Evolutionary conservation across 495 filamentous ascomycete genomes (phyloP), one percentile per base, ranked within the genome.

Genomic region (Evernia prunastri): DNA sequence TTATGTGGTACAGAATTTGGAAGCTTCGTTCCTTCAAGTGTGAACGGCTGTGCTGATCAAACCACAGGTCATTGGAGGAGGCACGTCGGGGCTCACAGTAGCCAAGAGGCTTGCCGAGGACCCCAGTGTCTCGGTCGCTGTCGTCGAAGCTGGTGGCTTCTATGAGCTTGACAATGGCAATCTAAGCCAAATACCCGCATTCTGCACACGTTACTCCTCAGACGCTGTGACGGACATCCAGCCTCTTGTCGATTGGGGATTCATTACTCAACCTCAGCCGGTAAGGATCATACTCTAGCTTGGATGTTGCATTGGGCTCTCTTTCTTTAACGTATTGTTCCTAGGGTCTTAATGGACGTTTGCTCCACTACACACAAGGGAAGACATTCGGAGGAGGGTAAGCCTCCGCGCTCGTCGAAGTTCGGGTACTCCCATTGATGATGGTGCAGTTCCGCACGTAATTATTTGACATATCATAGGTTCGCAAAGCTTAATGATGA

Each of bases 61-160:
- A n/a, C n/a, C n/a, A n/a, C n/a, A n/a, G n/a, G 66, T 79, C 25
- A 69, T 74, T 11, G 77, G 77, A 18, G 77, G 70, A 0, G 77
- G 77, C 18, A 75, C 68, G 0, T 69, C 72, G 2, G 77, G 77
- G 5, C 60, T 78, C n/a, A 75, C 76, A 0, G 66, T 79, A 15
- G 76, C 77, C 15, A 68, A 71, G 27, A 69, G 76, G 3, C 64
- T 79, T 0, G 74, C 75, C 3, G 71, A 80, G 62, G 53, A 72
- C n/a, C 36, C 63, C 0, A 69, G 60, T 7, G 56, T 65, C 29
- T 63, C 57, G 1, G 77, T 82, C 2, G 80, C 75, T 0, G 68
- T 86, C 12, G 69, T 87, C n/a, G 84, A 87, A 71, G 83, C 84
- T 0, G 84, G 84, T 4, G 74, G 75, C 0, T 74, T 78, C 56